Percentiles rank a stretch among this genome's conserved stretches.
Evolutionary conservation across 2,329 filamentous ascomycete species (phyloP).

Genomic region (Mariannaea sp.): DNA sequence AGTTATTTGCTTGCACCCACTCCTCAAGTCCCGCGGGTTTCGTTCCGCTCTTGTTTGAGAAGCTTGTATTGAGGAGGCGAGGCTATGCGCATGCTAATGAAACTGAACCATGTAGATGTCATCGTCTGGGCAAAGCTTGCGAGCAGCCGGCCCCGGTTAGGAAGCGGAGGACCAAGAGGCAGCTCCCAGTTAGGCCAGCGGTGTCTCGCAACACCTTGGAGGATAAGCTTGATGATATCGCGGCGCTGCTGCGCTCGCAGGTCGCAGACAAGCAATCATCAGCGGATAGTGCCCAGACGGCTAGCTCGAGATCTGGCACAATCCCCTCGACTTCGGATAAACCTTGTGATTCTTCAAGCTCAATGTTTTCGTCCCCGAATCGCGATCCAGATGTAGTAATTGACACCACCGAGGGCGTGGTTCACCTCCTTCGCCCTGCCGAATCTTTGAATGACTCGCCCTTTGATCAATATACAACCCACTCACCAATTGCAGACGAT

Average conservation of each 20-base stretch:
- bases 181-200: conserved; percentile 1
- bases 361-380: not conserved
- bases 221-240: conserved; percentile 38
- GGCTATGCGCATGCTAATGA: no score
- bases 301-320: not conserved
- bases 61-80: no score
- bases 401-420: conserved; percentile 6
- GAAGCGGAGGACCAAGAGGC: conserved; percentile 26
- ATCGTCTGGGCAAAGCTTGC: conserved; percentile 48
- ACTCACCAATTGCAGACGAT: conserved; percentile 11
- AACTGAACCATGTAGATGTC: conserved; percentile 36
- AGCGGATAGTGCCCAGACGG: no score
- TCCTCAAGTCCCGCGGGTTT: not conserved
- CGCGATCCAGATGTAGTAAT: conserved; percentile 19
- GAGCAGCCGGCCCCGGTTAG: conserved; percentile 44
- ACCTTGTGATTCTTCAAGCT: not conserved
- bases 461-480: not conserved
- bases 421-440: conserved; percentile 17
- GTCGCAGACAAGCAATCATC: not conserved
- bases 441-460: not conserved
- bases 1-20: not conserved
- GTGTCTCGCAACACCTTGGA: conserved; percentile 5
- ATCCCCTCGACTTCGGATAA: not conserved
- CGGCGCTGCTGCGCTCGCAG: conserved; percentile 34
- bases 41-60: not conserved